Evolutionary conservation across 257 asterid genomes (phyloP), one percentile per base, ranked within the genome.

Genomic region (Verbascum thapsus): DNA sequence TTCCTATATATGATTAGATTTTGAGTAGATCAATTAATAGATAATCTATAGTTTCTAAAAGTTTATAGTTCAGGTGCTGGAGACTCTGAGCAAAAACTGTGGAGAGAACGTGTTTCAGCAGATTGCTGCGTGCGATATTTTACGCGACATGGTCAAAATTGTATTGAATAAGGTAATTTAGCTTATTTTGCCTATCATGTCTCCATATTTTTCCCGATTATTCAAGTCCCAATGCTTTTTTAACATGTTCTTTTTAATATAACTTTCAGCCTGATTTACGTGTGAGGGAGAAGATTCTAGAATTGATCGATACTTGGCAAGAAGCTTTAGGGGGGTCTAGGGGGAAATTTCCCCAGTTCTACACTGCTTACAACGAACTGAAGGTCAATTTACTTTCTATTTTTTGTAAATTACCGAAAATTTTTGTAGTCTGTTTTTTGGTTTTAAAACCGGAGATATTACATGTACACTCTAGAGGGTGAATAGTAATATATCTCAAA

Each of bases 231-330:
- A 5, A 56, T 15, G 20, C 15, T 50, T 16, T n/a, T 68, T 38
- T 67, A 58, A 11, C 30, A 37, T 72, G 17, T 52, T 42, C 43
- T 8, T 53, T 64, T 7, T 47, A 20, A 58, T 60, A 16, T 47
- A 10, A 43, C 26, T 78, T 26, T 62, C 95, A 94, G 99, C 95
- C 96, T 53, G 99, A 94, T 78, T 76, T 90, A 66, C 81, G 70
- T 63, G 99, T 94, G 71, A 81, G 97, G 76, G 99, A 94, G 89
- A 94, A 94, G 88, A 90, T 94, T 64, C 82, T 94, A 61, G 74
- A 69, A 65, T 66, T 94, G 87, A 80, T 94, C 41, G 99, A 94
- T 80, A 66, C 91, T 61, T 90, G 96, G 97, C 99, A 94, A 84
- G 97, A 79, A 80, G 97, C 96, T 64, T 74, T 90, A 49, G 97